These are phyloP conservation scores for Leccinum sublutescens DNA, from an alignment of 768 basidiomycete genomes.

Conservation along the genomic window DNA sequence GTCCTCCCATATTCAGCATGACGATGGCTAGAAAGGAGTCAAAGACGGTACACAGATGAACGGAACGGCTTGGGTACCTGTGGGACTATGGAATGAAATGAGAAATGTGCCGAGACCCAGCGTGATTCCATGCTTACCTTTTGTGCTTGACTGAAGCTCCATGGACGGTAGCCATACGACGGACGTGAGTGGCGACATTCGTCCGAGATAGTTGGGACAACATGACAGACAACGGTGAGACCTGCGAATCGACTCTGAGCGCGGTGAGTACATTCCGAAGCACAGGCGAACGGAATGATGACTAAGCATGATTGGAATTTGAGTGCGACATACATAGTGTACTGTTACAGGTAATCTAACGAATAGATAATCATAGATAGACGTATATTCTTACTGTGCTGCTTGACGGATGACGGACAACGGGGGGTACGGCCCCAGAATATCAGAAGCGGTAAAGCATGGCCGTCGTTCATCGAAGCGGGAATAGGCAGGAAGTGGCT, in stretches of 20 bases:
- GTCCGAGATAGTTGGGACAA: slow-evolving; percentile 21
- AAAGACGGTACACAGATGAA: background rate
- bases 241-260: background rate
- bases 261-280: background rate
- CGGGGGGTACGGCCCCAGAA: slow-evolving; percentile 31
- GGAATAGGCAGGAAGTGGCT: slow-evolving; percentile 26
- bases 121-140: slow-evolving; percentile 35
- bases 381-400: background rate
- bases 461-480: slow-evolving; percentile 26
- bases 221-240: slow-evolving; percentile 26
- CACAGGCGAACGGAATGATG: background rate
- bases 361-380: slow-evolving; percentile 5
- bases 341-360: background rate
- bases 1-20: slow-evolving; percentile 99
- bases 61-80: slow-evolving; percentile 42
- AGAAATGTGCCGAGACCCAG: slow-evolving; percentile 8
- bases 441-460: slow-evolving; percentile 17
- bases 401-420: slow-evolving; percentile 10
- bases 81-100: slow-evolving; percentile 46
- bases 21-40: slow-evolving; percentile 64
- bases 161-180: slow-evolving; percentile 46
- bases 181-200: slow-evolving; percentile 27
- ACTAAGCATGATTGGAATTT: slow-evolving; percentile 15
- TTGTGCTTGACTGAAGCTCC: slow-evolving; percentile 39
- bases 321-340: background rate